Conservation (phyloP, 179 eudicot genomes). For the Heliamphora pulchella region DNA sequence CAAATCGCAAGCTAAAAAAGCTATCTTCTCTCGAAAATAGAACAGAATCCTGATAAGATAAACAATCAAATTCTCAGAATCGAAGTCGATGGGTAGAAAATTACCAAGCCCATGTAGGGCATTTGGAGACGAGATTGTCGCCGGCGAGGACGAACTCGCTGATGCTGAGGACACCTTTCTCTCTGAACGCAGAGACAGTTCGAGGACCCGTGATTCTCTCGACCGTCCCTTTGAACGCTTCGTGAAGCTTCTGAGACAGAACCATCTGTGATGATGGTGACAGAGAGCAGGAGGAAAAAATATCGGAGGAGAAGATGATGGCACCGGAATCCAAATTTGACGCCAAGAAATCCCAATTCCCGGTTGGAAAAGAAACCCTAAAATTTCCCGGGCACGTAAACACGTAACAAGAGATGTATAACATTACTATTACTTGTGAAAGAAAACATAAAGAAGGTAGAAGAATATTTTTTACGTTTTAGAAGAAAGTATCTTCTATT, state of each 20-base stretch:
- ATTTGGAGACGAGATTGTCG: conserved; percentile 91
- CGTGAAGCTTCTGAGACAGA: conserved; percentile 73
- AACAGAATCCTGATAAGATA: background rate
- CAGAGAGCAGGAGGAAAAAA: too few species aligned
- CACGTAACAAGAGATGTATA: too few species aligned
- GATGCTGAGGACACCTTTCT: conserved; percentile 88
- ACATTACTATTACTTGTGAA: too few species aligned
- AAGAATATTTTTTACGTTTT: too few species aligned
- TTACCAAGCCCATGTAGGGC: conserved; percentile 99
- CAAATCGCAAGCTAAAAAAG: background rate
- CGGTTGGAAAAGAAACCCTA: too few species aligned
- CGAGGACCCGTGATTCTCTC: conserved; percentile 86
- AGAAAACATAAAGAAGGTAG: too few species aligned
- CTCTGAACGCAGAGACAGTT: conserved; percentile 88
- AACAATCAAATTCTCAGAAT: background rate
- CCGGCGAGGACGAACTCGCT: conserved; percentile 84
- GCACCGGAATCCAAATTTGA: too few species aligned
- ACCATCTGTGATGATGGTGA: conserved; percentile 35
- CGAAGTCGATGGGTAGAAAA: background rate
- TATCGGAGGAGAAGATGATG: too few species aligned
- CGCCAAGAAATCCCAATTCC: too few species aligned
- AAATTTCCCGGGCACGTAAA: too few species aligned
- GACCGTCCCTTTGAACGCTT: conserved; percentile 82
- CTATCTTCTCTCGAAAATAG: background rate
- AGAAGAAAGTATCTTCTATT: too few species aligned